phyloP scores from a whole-genome alignment of 208 protist species.

The Wallacemonas collosoma region DNA sequence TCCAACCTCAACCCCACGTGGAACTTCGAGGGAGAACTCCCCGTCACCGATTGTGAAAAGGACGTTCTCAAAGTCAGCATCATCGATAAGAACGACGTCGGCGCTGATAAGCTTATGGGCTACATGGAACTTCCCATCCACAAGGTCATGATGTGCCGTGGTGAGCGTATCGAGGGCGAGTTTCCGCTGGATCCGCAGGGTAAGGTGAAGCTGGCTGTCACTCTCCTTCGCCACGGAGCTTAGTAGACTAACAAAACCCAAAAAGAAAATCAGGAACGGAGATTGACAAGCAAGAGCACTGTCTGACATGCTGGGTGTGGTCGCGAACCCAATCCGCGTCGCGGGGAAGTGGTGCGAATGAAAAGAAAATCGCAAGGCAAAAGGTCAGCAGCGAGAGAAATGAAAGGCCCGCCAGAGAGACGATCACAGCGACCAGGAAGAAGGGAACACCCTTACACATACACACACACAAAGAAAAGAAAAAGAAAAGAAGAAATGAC shows the following conservation, averaged over 20 bases:
- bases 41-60: slow-evolving; percentile 38
- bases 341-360: too few relatives aligned
- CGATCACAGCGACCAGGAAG: too few relatives aligned
- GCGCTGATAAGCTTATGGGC: slow-evolving; percentile 66
- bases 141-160: slow-evolving; percentile 19
- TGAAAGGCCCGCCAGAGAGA: too few relatives aligned
- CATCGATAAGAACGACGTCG: slow-evolving; percentile 70
- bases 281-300: too few relatives aligned
- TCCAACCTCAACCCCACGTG: slow-evolving; percentile 63
- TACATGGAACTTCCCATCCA: slow-evolving; percentile 42
- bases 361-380: too few relatives aligned
- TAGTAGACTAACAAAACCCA: slow-evolving; percentile 1
- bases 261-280: too few relatives aligned
- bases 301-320: too few relatives aligned
- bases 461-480: too few relatives aligned
- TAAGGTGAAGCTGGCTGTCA: slow-evolving; percentile 38
- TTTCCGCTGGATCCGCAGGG: slow-evolving; percentile 63
- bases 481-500: too few relatives aligned
- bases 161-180: slow-evolving; percentile 36
- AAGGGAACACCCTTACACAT: too few relatives aligned
- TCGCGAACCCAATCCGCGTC: too few relatives aligned
- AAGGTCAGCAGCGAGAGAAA: too few relatives aligned
- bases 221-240: slow-evolving; percentile 38
- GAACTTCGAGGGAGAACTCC: slow-evolving; percentile 65
- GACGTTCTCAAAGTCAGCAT: slow-evolving; percentile 52